Evolutionary conservation across 257 asterid species (phyloP).

Genomic region (Salvia hispanica): DNA sequence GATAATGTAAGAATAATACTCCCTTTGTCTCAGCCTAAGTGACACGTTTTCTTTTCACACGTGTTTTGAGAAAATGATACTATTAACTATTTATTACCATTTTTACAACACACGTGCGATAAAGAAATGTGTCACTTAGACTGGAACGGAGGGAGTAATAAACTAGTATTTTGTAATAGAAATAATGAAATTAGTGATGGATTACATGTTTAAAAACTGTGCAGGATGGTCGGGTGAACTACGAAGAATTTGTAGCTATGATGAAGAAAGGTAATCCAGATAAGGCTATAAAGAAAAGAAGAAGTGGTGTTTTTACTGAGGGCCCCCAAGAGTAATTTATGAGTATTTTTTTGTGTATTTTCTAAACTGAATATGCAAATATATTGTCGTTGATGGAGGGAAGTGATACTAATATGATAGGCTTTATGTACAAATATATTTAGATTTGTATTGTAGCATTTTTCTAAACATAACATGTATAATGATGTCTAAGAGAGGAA

Average conservation of each 20-base stretch:
- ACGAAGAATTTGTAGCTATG: slow-evolving; percentile 87
- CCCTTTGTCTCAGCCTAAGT: too few species aligned
- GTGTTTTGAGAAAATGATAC: too few species aligned
- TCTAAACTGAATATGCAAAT: not conserved
- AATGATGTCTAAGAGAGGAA: too few species aligned
- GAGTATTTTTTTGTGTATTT: not conserved
- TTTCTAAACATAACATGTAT: not conserved
- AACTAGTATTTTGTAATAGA: too few species aligned
- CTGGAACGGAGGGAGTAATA: too few species aligned
- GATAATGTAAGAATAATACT: slow-evolving; percentile 49
- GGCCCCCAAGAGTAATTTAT: slow-evolving; percentile 13
- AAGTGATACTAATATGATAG: slow-evolving; percentile 20
- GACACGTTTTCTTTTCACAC: too few species aligned
- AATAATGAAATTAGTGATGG: too few species aligned
- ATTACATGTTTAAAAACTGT: not conserved
- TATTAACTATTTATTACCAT: too few species aligned
- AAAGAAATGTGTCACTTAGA: too few species aligned
- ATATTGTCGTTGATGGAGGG: slow-evolving; percentile 26
- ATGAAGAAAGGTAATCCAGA: slow-evolving; percentile 92
- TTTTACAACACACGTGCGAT: too few species aligned
- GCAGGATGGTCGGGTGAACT: slow-evolving; percentile 90
- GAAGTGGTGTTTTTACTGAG: slow-evolving; percentile 54
- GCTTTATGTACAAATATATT: slow-evolving; percentile 23
- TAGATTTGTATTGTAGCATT: slow-evolving; percentile 14
- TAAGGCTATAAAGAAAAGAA: slow-evolving; percentile 57